phyloP scores from a whole-genome alignment of 2,329 filamentous ascomycete genomes.

The Arthrobotrys sphaeroides region DNA sequence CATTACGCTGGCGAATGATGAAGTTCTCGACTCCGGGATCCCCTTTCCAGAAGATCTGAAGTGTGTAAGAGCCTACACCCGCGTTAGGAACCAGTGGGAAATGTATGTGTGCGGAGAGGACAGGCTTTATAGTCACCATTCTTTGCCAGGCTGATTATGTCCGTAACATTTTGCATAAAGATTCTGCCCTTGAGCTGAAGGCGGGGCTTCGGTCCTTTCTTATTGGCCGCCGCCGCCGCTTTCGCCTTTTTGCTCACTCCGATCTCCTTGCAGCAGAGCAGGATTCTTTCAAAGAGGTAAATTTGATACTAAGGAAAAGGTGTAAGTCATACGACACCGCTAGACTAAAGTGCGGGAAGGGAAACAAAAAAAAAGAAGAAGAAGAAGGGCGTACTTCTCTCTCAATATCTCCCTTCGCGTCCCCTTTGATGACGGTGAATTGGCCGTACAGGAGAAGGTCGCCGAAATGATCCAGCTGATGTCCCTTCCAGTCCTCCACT shows the following conservation, averaged over 20 bases:
- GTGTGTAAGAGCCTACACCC: constrained; percentile 80
- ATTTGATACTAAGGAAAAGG: constrained; percentile 79
- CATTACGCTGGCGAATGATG: constrained; percentile 89
- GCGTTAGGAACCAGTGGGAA: constrained; percentile 54
- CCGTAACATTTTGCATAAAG: constrained; percentile 98
- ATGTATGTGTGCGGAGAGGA: not conserved
- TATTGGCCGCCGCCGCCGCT: constrained; percentile 66
- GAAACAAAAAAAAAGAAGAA: too few relatives aligned
- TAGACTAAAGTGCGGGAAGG: constrained; percentile 17
- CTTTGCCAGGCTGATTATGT: constrained; percentile 86
- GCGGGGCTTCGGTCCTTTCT: constrained; percentile 75
- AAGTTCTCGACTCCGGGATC: constrained; percentile 96
- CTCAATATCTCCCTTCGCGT: constrained; percentile 85
- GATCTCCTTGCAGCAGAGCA: constrained; percentile 96
- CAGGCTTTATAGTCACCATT: constrained; percentile 72
- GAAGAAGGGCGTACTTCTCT: constrained; percentile 88
- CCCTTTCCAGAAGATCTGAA: constrained; percentile 99
- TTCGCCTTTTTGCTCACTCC: constrained; percentile 85
- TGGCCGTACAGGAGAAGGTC: constrained; percentile 86
- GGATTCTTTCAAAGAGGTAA: constrained; percentile 93
- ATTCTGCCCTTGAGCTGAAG: constrained; percentile 95
- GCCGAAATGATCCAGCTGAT: constrained; percentile 89
- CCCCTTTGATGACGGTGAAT: constrained; percentile 85
- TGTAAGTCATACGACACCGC: constrained; percentile 22
- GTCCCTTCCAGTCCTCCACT: constrained; percentile 97